Conservation (phyloP, 2,329 filamentous ascomycete genomes). For the Alternaria hordeiaustralica region DNA sequence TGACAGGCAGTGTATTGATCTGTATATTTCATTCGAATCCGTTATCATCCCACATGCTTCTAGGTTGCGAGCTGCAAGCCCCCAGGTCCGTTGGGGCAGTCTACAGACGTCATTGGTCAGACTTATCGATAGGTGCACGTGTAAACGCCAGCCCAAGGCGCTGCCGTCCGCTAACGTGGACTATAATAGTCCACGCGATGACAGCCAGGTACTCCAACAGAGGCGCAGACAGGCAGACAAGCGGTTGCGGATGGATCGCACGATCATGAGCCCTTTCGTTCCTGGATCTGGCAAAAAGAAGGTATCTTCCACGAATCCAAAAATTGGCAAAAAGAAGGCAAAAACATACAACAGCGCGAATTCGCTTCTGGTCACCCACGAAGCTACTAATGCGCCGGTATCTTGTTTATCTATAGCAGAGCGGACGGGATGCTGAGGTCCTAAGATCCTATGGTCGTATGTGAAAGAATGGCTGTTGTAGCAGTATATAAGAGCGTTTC, state of each 20-base stretch:
- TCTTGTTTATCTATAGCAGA: too few species aligned
- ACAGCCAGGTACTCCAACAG: neutral
- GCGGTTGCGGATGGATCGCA: neutral
- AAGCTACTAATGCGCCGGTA: too few species aligned
- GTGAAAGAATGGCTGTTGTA: too few species aligned
- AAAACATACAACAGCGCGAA: neutral
- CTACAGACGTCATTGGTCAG: constrained; percentile 14
- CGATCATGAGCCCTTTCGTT: neutral
- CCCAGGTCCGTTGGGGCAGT: neutral
- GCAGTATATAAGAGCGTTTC: too few species aligned
- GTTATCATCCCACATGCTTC: constrained; percentile 9
- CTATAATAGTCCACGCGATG: neutral
- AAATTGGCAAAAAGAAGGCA: neutral
- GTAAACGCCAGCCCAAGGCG: neutral
- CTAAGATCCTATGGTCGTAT: too few species aligned
- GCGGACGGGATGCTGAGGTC: too few species aligned
- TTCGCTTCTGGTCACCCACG: too few species aligned
- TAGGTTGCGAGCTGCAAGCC: constrained; percentile 1
- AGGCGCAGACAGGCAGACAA: neutral
- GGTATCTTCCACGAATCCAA: too few species aligned
- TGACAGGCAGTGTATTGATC: neutral
- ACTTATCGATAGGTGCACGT: constrained; percentile 15
- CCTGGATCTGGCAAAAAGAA: too few species aligned
- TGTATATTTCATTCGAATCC: neutral
- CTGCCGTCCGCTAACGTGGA: constrained; percentile 1